Evolutionary conservation across 2,329 filamentous ascomycete species (phyloP).

Genomic region (Botrytis tulipae): DNA sequence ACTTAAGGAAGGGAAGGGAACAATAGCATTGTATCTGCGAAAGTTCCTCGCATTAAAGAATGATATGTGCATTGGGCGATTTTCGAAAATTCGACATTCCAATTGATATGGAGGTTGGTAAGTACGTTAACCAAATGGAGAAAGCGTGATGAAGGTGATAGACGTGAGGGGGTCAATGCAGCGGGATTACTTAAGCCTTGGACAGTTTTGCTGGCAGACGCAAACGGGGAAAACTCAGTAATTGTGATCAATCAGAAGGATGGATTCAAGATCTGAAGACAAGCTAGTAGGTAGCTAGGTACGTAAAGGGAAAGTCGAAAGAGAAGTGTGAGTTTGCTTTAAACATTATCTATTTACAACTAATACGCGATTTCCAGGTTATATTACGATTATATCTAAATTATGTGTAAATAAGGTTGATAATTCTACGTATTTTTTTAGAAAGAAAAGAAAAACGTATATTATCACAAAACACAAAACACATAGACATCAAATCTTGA

Average conservation of each 20-base stretch:
- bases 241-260: neutral
- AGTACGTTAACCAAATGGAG: neutral
- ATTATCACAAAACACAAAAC: no score
- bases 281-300: no score
- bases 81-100: neutral
- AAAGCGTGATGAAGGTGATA: neutral
- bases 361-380: no score
- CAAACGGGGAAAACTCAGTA: neutral
- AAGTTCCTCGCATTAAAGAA: conserved; percentile 11
- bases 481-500: neutral
- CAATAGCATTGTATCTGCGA: neutral
- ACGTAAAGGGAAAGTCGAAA: neutral
- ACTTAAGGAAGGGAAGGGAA: neutral
- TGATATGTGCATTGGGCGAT: conserved; percentile 2
- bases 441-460: no score
- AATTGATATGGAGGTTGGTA: neutral
- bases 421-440: no score
- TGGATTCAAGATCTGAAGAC: no score
- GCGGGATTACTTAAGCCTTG: neutral
- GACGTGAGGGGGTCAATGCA: neutral
- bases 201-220: neutral
- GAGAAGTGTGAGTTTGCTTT: no score
- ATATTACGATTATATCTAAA: neutral
- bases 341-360: no score
- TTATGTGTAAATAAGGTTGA: no score